A percentile compares a stretch with the other conserved stretches of the same genome.
phyloP scores from a whole-genome alignment of 257 asterid species.

The Przewalskia tangutica region DNA sequence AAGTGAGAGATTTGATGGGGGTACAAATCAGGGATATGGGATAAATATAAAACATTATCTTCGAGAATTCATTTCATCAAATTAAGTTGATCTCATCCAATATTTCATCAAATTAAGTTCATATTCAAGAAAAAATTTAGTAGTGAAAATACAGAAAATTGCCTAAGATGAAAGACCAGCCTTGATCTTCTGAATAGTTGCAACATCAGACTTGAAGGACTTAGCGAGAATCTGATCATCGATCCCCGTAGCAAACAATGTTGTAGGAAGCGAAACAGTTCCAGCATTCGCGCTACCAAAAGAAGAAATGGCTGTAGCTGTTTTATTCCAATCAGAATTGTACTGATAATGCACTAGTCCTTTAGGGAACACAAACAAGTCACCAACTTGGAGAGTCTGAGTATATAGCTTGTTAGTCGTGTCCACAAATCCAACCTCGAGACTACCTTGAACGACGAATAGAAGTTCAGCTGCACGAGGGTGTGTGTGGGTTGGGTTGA shows the following conservation, averaged over 20 bases:
- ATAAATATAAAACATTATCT: too few relatives aligned
- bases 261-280: neutral
- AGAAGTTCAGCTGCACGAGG: neutral
- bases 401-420: neutral
- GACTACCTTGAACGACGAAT: neutral
- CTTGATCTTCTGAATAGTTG: neutral
- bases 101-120: too few relatives aligned
- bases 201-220: neutral
- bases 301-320: neutral
- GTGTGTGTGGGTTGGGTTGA: neutral
- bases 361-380: neutral
- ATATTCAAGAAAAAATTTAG: neutral
- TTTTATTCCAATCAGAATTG: neutral
- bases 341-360: neutral
- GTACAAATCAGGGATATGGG: too few relatives aligned
- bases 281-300: neutral
- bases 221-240: neutral
- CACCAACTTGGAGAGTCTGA: neutral
- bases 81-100: too few relatives aligned
- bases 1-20: too few relatives aligned
- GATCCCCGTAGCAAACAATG: neutral
- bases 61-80: too few relatives aligned
- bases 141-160: neutral
- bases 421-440: neutral
- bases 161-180: slow-evolving; percentile 3